phyloP scores from a whole-genome alignment of 2,329 filamentous ascomycete species.

The Trichoderma sp. region DNA sequence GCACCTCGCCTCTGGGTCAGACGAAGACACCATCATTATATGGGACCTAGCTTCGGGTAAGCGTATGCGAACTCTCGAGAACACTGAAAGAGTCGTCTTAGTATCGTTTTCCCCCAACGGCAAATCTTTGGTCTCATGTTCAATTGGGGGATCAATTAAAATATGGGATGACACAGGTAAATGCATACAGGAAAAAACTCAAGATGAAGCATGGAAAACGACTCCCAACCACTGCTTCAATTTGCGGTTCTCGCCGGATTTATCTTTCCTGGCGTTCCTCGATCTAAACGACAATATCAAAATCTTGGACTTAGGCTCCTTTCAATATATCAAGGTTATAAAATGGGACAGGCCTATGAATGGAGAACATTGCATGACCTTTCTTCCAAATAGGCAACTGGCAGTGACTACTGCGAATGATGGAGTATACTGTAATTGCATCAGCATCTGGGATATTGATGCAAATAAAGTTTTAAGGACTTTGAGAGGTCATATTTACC shows the following conservation, averaged over 20 bases:
- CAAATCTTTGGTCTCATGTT: neutral
- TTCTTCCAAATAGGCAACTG: neutral
- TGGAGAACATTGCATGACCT: neutral
- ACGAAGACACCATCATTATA: neutral
- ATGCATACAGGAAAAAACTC: neutral
- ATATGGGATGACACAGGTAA: neutral
- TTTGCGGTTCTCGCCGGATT: neutral
- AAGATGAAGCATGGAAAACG: neutral
- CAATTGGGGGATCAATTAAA: neutral
- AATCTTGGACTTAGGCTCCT: neutral
- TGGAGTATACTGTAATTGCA: fast-evolving
- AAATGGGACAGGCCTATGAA: fast-evolving
- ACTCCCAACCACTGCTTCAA: fast-evolving
- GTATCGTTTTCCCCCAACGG: neutral
- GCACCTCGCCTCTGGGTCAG: neutral
- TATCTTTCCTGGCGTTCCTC: neutral
- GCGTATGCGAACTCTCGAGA: neutral
- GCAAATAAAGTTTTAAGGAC: neutral
- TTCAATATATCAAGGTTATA: neutral
- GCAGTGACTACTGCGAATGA: neutral
- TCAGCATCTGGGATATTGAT: neutral
- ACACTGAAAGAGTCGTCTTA: no score
- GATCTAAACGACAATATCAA: neutral
- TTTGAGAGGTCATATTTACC: neutral
- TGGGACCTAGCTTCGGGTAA: neutral